Percentiles rank a stretch among this genome's conserved stretches.
phyloP scores from a whole-genome alignment of 352 stramenopile species.

The Phytophthora vignae region DNA sequence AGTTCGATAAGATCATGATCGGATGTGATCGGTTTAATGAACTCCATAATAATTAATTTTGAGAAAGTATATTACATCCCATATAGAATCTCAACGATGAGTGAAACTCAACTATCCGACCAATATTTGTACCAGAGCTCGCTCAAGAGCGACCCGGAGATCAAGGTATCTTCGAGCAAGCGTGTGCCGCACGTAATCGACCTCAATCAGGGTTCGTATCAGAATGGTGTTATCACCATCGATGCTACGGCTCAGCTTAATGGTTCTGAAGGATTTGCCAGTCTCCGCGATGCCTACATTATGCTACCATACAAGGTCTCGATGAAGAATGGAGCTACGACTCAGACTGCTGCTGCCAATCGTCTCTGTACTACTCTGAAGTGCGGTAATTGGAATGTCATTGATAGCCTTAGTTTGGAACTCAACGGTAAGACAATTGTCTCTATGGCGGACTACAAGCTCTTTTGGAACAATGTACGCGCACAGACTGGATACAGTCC shows the following conservation, averaged over 20 bases:
- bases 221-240: conserved; percentile 14
- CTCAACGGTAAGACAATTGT: conserved; percentile 38
- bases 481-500: conserved; percentile 28
- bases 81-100: conserved; percentile 10
- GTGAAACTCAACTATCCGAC: conserved; percentile 12
- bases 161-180: too few relatives aligned
- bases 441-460: conserved; percentile 28
- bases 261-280: conserved; percentile 12
- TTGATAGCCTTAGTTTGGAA: conserved; percentile 28
- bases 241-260: conserved; percentile 18
- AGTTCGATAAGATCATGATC: conserved; percentile 15
- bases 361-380: conserved; percentile 33
- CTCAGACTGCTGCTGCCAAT: conserved; percentile 21
- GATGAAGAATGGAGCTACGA: conserved; percentile 11
- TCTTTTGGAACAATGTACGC: conserved; percentile 41
- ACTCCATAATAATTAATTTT: conserved; percentile 16
- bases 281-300: conserved; percentile 17
- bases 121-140: conserved; percentile 12
- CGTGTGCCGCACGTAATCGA: too few relatives aligned
- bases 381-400: conserved; percentile 39
- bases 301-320: conserved; percentile 17
- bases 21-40: conserved; percentile 3
- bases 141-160: too few relatives aligned
- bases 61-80: conserved; percentile 1
- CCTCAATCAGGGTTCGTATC: conserved; percentile 11